phyloP scores from a whole-genome alignment of 805 yeast genomes.

The Lipomyces yamanashiensis region DNA sequence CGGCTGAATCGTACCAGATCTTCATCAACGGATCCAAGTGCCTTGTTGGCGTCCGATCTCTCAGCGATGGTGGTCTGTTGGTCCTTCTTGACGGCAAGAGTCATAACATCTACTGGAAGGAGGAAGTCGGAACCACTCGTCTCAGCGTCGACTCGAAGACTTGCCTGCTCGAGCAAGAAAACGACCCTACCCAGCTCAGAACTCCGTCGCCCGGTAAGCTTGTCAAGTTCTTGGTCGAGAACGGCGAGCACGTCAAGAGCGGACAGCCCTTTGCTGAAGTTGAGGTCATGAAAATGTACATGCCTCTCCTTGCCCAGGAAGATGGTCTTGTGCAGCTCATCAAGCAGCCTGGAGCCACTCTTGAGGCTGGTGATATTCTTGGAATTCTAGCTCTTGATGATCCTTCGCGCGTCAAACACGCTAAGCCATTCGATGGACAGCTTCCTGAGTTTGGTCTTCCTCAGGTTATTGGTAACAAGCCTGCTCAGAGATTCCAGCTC shows the following conservation, averaged over 20 bases:
- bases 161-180: slow-evolving; percentile 90
- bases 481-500: slow-evolving; percentile 71
- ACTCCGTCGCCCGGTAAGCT: slow-evolving; percentile 99
- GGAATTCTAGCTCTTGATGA: slow-evolving; percentile 95
- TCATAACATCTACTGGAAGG: slow-evolving; percentile 96
- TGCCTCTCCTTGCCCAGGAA: slow-evolving; percentile 94
- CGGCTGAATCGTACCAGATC: slow-evolving; percentile 80
- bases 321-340: slow-evolving; percentile 89
- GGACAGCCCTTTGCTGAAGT: slow-evolving; percentile 98
- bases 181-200: slow-evolving; percentile 97
- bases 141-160: slow-evolving; percentile 94
- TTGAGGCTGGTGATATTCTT: slow-evolving; percentile 93
- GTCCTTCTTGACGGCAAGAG: slow-evolving; percentile 89
- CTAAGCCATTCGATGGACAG: slow-evolving; percentile 92
- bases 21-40: slow-evolving; percentile 92
- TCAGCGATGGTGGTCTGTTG: slow-evolving; percentile 93
- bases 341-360: slow-evolving; percentile 98
- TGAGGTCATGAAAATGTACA: slow-evolving; percentile 99
- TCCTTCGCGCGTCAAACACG: slow-evolving; percentile 96
- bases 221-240: slow-evolving; percentile 89
- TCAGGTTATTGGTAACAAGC: slow-evolving; percentile 77
- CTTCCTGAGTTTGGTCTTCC: slow-evolving; percentile 89
- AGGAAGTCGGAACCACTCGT: slow-evolving; percentile 94
- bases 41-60: slow-evolving; percentile 82
- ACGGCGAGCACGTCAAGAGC: slow-evolving; percentile 87